Base-by-base conservation (phyloP, 768 basidiomycete genomes). In the Ramaria rubella region DNA sequence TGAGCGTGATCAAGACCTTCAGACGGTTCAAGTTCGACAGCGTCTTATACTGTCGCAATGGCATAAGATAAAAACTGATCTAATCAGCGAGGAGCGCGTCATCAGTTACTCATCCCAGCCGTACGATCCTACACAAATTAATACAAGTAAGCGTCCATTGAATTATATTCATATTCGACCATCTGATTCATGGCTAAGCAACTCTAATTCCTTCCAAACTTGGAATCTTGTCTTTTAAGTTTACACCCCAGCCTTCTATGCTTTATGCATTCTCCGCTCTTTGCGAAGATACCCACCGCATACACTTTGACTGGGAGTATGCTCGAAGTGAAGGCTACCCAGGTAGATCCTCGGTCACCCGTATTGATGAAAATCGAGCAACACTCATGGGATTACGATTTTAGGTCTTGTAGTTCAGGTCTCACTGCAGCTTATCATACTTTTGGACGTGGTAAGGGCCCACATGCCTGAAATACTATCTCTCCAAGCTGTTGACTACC, bases 241-340 rank as follows among this genome's bases (percentile, higher is more conserved):
- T 54, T 44, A 54, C 19, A 19, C 38, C 52, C 14, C 42, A 31
- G 43, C 19, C 31, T n/a, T 26, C 38, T 27, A 26, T 40, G 30
- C n/a, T 54, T 19, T 30, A 29, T 9, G 42, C 38, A 17, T 54
- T 54, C 36, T 21, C 38, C 24, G 31, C 24, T 29, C 30, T 44
- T 40, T 42, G 38, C 29, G 31, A 42, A 17, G 52, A 54, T 26
- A 54, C 52, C n/a, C 52, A 54, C 11, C 38, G 43, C 17, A 54
- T 54, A 17, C 38, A 54, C 27, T 54, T 30, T 14, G 34, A 54
- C 27, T 26, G n/a, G 17, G 42, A 11, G 17, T 54, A 54, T 54
- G 52, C 52, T 27, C 24, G 31, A 15, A 17, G 21, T 11, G 52
- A 54, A 44, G 52, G 52, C 24, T 54, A 54, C 19, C 52, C 52